Evolutionary conservation across 805 yeast genomes (phyloP), one percentile per base, ranked within the genome.

Genomic region (Ogataea paradorogensis): DNA sequence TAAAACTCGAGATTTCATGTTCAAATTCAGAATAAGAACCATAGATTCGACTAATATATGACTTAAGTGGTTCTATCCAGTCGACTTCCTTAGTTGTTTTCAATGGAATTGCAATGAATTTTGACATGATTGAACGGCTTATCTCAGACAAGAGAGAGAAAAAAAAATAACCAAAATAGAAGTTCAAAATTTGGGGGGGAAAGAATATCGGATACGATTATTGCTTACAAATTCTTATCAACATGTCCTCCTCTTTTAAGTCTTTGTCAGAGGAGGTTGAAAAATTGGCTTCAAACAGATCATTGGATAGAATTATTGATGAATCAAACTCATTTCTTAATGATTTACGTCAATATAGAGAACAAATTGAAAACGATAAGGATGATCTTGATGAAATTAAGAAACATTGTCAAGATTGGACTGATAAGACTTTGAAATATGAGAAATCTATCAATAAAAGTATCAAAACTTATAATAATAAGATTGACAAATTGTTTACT

Each of bases 1-100:
- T 71, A 54, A 87, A 71, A 9, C 66, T 52, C 22, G 55, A 53
- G 31, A 81, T 66, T 44, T 83, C 88, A n/a, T 69, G 69, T 14
- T 71, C 63, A 54, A 78, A 82, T 23, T 76, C 84, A 7, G 70
- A 62, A 26, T 74, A 69, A 11, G 69, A 62, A 9, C 95, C 95
- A 55, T 86, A 87, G 0, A 80, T 62, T 7, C 76, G 66, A 13
- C 71, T 58, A 27, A 87, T 69, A 44, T 82, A 85, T 7, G 67
- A 56, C 47, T 70, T 72, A 46, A 87, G 62, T 0, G 89, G 82
- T 13, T 70, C 62, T 0, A 63, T 47, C 95, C 95, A 87, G 56
- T 81, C 84, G 44, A 78, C 63, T 11, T 71, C 78, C 22, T 73
- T 76, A 0, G 88, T 74, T 22, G 63, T 62, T 51, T 76, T 76